phyloP scores from a whole-genome alignment of 768 basidiomycete species.

The Hygrocybe punicea region DNA sequence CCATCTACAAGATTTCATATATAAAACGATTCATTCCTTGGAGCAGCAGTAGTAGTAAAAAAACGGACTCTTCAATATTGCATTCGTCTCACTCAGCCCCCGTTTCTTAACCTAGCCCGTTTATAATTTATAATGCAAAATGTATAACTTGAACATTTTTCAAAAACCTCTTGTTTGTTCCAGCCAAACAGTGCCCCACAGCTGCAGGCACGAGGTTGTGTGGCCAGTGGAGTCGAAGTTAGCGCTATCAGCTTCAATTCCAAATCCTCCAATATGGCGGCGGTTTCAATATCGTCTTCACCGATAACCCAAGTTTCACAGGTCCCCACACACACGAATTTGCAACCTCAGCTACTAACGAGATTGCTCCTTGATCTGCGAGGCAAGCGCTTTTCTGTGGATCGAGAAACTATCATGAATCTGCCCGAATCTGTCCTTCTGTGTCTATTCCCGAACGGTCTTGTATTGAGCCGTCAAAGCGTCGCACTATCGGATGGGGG shows the following conservation, averaged over 20 bases:
- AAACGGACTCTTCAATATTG: not conserved
- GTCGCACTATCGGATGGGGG: conserved; percentile 70
- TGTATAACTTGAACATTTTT: not conserved
- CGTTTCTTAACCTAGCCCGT: not conserved
- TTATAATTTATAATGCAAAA: not conserved
- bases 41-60: too few relatives aligned
- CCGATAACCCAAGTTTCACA: conserved; percentile 63
- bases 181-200: conserved; percentile 1
- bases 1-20: too few relatives aligned
- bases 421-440: conserved; percentile 95
- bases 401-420: conserved; percentile 97
- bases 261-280: conserved; percentile 31
- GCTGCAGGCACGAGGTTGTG: too few relatives aligned
- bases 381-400: conserved; percentile 87
- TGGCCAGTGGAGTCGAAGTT: too few relatives aligned
- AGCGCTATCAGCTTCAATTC: not conserved
- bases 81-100: not conserved
- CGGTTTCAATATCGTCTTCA: conserved; percentile 43
- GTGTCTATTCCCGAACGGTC: conserved; percentile 95
- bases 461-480: conserved; percentile 87
- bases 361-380: conserved; percentile 89
- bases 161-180: not conserved
- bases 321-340: conserved; percentile 60
- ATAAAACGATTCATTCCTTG: too few relatives aligned
- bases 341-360: conserved; percentile 85